Conservation (phyloP, 2,329 filamentous ascomycete genomes). For the Davidsoniella australis region DNA sequence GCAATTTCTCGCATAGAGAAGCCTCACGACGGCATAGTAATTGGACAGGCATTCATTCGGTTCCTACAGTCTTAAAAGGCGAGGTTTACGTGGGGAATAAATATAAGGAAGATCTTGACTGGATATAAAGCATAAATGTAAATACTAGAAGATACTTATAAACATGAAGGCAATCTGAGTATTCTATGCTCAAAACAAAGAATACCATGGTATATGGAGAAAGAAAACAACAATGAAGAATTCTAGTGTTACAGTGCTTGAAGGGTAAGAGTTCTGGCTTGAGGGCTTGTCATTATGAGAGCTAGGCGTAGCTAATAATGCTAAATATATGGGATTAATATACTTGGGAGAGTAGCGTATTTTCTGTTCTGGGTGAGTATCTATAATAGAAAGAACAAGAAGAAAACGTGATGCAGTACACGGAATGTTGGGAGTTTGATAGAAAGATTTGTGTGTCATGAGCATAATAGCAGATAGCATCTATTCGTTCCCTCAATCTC, state of each 20-base stretch:
- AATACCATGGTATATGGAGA: not conserved
- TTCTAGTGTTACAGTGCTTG: too few species aligned
- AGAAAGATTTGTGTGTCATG: too few species aligned
- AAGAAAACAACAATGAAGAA: not conserved
- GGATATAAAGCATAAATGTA: not conserved
- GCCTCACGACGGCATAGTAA: conserved; percentile 62
- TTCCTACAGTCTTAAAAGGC: conserved; percentile 40
- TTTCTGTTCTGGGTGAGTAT: too few species aligned
- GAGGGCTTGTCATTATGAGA: too few species aligned
- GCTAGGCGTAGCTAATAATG: too few species aligned
- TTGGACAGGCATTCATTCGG: conserved; percentile 56
- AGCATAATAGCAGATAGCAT: too few species aligned
- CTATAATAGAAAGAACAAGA: not conserved
- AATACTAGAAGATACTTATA: not conserved
- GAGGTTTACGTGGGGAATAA: conserved; percentile 21
- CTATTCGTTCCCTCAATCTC: too few species aligned
- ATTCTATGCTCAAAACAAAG: not conserved
- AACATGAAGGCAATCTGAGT: conserved; percentile 8
- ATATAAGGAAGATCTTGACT: conserved; percentile 10
- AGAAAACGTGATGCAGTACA: not conserved
- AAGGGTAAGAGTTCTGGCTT: too few species aligned
- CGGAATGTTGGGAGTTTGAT: too few species aligned
- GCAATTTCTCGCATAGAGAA: conserved; percentile 47
- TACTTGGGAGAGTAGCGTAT: too few species aligned
- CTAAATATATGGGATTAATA: too few species aligned